phyloP scores from a whole-genome alignment of 352 stramenopile genomes.

The Pythium brachiatum region DNA sequence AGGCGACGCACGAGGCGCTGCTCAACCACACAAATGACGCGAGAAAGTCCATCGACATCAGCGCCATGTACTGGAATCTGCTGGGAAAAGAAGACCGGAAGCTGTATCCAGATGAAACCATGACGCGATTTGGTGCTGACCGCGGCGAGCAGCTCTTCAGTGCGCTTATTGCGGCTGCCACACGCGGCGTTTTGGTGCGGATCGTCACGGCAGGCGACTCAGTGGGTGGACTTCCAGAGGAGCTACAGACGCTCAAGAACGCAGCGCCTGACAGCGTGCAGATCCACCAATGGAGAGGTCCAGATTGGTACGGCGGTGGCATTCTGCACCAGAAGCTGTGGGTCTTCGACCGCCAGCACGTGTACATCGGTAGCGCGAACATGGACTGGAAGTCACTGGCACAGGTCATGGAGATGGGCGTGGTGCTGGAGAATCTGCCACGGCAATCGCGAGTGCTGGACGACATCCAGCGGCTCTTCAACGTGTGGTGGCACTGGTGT shows the following conservation, averaged over 20 bases:
- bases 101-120: slow-evolving; percentile 50
- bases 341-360: slow-evolving; percentile 59
- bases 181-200: slow-evolving; percentile 51
- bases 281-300: slow-evolving; percentile 45
- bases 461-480: slow-evolving; percentile 64
- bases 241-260: slow-evolving; percentile 48
- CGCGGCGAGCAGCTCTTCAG: slow-evolving; percentile 49
- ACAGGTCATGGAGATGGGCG: slow-evolving; percentile 84
- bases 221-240: slow-evolving; percentile 35
- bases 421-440: slow-evolving; percentile 53
- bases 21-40: slow-evolving; percentile 40
- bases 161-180: slow-evolving; percentile 44
- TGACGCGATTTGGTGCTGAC: slow-evolving; percentile 56
- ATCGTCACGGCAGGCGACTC: slow-evolving; percentile 47
- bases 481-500: slow-evolving; percentile 71
- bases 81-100: slow-evolving; percentile 52
- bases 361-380: slow-evolving; percentile 81
- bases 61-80: slow-evolving; percentile 85
- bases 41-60: slow-evolving; percentile 59
- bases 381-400: slow-evolving; percentile 87
- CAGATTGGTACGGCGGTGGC: slow-evolving; percentile 70
- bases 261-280: slow-evolving; percentile 11
- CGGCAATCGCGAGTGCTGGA: slow-evolving; percentile 32
- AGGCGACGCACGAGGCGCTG: slow-evolving; percentile 50
- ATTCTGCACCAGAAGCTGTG: slow-evolving; percentile 86